These are phyloP conservation scores for Solanum hybrid DNA, from an alignment of 305 asterid genomes.

Conservation along the genomic window DNA sequence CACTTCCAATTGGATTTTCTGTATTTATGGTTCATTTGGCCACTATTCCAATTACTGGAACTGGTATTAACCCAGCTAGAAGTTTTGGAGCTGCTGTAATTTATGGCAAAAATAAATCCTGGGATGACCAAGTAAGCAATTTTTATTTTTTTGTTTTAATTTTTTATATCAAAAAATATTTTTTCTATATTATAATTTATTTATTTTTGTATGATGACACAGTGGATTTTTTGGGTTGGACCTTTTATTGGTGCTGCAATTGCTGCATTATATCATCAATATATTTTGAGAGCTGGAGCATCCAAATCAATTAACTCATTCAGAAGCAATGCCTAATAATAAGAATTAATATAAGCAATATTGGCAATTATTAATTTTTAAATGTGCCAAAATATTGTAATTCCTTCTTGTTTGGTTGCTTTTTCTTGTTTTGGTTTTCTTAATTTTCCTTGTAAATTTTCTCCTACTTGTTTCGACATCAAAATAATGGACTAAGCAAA, in stretches of 20 bases:
- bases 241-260: slow-evolving; percentile 20
- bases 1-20: slow-evolving; percentile 78
- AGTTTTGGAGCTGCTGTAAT: slow-evolving; percentile 18
- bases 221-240: slow-evolving; percentile 22
- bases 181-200: background rate
- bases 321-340: slow-evolving; percentile 10
- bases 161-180: background rate
- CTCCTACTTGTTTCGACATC: background rate
- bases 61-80: slow-evolving; percentile 18
- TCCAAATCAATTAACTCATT: slow-evolving; percentile 7
- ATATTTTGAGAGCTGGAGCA: slow-evolving; percentile 10
- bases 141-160: background rate
- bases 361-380: background rate
- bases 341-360: background rate
- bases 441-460: background rate
- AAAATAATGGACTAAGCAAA: background rate
- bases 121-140: slow-evolving; percentile 13
- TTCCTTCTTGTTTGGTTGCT: background rate
- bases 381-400: slow-evolving; percentile 1
- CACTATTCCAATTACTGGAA: slow-evolving; percentile 13
- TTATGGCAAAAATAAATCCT: slow-evolving; percentile 11
- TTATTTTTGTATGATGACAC: background rate
- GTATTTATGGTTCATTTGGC: slow-evolving; percentile 32
- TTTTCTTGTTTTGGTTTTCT: background rate
- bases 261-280: slow-evolving; percentile 18